Percentiles rank a stretch among this genome's conserved stretches.
phyloP scores from a whole-genome alignment of 164 flowering plant species.

The Tinospora cordifolia region DNA sequence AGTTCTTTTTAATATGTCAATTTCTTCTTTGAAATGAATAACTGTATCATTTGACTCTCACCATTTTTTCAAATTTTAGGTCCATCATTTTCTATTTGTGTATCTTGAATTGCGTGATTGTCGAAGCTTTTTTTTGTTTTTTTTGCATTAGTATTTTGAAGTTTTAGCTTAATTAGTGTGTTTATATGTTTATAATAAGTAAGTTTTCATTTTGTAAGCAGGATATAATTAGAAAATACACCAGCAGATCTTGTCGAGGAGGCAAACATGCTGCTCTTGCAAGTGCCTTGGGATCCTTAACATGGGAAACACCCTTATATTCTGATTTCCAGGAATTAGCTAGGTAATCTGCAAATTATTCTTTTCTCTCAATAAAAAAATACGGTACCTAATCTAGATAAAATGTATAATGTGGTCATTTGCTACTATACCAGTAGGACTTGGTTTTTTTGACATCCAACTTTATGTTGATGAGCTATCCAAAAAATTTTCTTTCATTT shows the following conservation, averaged over 20 bases:
- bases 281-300: conserved; percentile 78
- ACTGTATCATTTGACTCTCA: not conserved
- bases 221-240: conserved; percentile 78
- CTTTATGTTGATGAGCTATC: not conserved
- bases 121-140: not conserved
- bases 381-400: not conserved
- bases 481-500: not conserved
- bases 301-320: conserved; percentile 71
- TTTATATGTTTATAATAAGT: not conserved
- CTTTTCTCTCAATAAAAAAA: not conserved
- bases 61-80: not conserved
- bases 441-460: not conserved
- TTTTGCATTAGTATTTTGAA: not conserved
- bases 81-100: not conserved
- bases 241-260: conserved; percentile 45
- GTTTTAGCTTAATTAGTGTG: not conserved
- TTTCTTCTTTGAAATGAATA: too few species aligned
- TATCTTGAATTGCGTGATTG: not conserved
- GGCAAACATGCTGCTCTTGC: conserved; percentile 72
- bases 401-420: not conserved
- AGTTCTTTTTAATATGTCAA: too few species aligned
- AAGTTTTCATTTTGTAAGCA: conserved; percentile 22
- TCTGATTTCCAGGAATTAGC: conserved; percentile 76
- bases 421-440: not conserved
- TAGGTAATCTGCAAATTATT: conserved; percentile 33